These are phyloP conservation scores for Yamadazyma sp. DNA, from an alignment of 805 yeast genomes.

Conservation along the genomic window DNA sequence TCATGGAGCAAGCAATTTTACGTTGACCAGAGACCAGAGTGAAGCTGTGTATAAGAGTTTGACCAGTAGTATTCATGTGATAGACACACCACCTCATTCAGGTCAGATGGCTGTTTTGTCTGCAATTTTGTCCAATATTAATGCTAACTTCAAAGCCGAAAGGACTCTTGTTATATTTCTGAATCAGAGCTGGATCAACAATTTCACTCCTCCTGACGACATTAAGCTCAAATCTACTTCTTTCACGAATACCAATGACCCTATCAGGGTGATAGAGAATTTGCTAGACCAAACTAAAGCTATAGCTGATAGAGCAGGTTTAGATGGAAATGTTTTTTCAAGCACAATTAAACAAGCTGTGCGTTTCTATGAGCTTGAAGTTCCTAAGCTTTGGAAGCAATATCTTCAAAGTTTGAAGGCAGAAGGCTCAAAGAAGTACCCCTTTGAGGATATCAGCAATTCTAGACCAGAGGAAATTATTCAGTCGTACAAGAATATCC, in stretches of 20 bases:
- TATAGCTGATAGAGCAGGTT: not conserved
- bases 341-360: slow-evolving; percentile 2
- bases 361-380: slow-evolving; percentile 2
- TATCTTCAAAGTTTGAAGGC: not conserved
- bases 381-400: slow-evolving; percentile 3
- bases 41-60: slow-evolving; percentile 2
- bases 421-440: not conserved
- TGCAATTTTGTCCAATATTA: slow-evolving; percentile 3
- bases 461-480: not conserved
- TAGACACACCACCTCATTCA: slow-evolving; percentile 4
- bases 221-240: not conserved
- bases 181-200: slow-evolving; percentile 4
- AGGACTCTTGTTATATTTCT: slow-evolving; percentile 11
- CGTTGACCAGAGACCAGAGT: not conserved
- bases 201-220: not conserved
- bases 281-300: slow-evolving; percentile 1
- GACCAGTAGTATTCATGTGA: not conserved
- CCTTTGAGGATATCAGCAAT: slow-evolving; percentile 4
- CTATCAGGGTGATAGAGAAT: slow-evolving; percentile 4
- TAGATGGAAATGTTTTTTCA: slow-evolving; percentile 4
- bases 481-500: not conserved
- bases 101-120: slow-evolving; percentile 1
- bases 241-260: not conserved
- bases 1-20: not conserved
- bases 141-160: slow-evolving; percentile 5